Conservation (phyloP, 108 stramenopile species). For the Cyclotella baltica region DNA sequence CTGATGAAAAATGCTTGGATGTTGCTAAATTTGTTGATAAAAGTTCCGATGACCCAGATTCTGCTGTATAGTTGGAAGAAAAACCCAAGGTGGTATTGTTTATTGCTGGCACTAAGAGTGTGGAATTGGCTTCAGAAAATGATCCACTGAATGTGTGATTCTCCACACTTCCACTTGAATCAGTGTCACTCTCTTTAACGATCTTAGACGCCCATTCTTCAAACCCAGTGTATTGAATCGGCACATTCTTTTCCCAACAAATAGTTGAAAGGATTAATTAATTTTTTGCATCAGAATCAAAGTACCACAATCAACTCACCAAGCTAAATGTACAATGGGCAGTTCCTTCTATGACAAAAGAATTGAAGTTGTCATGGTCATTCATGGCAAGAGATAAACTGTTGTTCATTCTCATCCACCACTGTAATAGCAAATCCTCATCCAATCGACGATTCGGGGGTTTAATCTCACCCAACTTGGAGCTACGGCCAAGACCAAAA, state of each 20-base stretch:
- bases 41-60: no score
- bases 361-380: slow-evolving; percentile 54
- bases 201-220: slow-evolving; percentile 48
- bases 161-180: no score
- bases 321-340: slow-evolving; percentile 62
- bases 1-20: no score
- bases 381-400: slow-evolving; percentile 34
- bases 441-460: background rate
- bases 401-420: slow-evolving; percentile 47
- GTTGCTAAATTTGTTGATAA: no score
- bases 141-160: no score
- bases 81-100: no score
- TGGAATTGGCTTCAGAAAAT: no score
- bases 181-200: background rate
- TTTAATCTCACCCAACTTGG: background rate
- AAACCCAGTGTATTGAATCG: slow-evolving; percentile 46
- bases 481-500: slow-evolving; percentile 1
- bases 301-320: slow-evolving; percentile 24
- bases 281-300: background rate
- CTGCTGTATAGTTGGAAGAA: no score
- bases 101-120: no score
- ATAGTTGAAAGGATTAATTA: background rate
- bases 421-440: slow-evolving; percentile 19
- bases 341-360: slow-evolving; percentile 46
- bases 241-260: slow-evolving; percentile 14